These are phyloP conservation scores for Fusarium sp. DNA, from an alignment of 2,329 filamentous ascomycete genomes.

Conservation along the genomic window DNA sequence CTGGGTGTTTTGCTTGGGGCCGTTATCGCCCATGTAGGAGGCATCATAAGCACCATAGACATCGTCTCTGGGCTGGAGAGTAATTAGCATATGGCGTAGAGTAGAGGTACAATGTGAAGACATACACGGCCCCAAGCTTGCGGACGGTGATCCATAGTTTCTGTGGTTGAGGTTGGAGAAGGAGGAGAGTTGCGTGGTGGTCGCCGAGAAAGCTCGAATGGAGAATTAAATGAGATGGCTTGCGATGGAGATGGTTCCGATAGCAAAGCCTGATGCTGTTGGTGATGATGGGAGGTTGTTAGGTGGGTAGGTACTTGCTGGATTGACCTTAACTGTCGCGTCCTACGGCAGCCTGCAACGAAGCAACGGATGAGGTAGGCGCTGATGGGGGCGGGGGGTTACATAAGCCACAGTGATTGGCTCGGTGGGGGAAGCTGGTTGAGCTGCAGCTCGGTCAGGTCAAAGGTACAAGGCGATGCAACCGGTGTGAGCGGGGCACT, in stretches of 20 bases:
- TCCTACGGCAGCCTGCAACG: slow-evolving; percentile 51
- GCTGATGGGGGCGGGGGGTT: slow-evolving; percentile 25
- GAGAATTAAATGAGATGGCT: not conserved
- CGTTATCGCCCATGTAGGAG: slow-evolving; percentile 79
- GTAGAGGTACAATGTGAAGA: slow-evolving; percentile 31
- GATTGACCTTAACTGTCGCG: slow-evolving; percentile 48
- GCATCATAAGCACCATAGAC: slow-evolving; percentile 94
- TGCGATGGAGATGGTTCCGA: not conserved
- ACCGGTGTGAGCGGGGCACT: not conserved
- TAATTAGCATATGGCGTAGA: slow-evolving; percentile 10
- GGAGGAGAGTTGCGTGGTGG: not conserved
- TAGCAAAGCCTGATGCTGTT: not conserved
- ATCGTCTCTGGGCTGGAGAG: slow-evolving; percentile 88
- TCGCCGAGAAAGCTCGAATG: not conserved
- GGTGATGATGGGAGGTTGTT: slow-evolving; percentile 22
- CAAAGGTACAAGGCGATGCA: slow-evolving; percentile 3
- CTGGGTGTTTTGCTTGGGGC: slow-evolving; percentile 88
- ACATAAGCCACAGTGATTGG: slow-evolving; percentile 51
- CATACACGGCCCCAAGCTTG: slow-evolving; percentile 79
- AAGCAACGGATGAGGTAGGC: slow-evolving; percentile 14
- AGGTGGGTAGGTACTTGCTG: slow-evolving; percentile 14
- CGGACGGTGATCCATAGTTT: slow-evolving; percentile 76
- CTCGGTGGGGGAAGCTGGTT: slow-evolving; percentile 18
- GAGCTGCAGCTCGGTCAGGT: slow-evolving; percentile 28
- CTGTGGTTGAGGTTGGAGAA: slow-evolving; percentile 26